Conservation (phyloP, 164 flowering plant species). For the Liquidambar formosana region DNA sequence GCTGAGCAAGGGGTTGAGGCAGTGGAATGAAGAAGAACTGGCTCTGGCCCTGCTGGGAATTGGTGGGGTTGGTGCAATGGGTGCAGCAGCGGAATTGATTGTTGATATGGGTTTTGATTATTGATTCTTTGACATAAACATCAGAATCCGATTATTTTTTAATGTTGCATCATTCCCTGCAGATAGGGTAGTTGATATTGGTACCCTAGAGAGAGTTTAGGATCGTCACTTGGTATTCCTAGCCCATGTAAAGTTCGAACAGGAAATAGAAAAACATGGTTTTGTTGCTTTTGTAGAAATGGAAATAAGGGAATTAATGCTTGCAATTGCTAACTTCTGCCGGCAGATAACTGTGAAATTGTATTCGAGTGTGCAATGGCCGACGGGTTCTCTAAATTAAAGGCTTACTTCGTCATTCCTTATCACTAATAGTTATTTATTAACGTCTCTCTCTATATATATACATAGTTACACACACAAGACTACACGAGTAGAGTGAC, state of each 20-base stretch:
- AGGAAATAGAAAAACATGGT: neutral
- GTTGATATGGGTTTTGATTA: constrained; percentile 27
- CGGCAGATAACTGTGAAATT: no score
- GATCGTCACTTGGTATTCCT: neutral
- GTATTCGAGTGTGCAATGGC: no score
- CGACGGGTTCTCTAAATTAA: no score
- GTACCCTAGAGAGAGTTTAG: neutral
- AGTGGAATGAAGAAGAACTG: constrained; percentile 85
- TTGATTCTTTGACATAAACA: neutral
- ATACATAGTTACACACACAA: no score
- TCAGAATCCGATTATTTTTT: no score
- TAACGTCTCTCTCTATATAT: no score
- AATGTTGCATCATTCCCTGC: neutral
- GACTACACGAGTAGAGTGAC: no score
- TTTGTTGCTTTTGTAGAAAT: neutral
- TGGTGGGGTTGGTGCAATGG: constrained; percentile 73
- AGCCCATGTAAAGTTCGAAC: neutral
- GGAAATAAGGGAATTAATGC: no score
- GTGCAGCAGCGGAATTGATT: constrained; percentile 81
- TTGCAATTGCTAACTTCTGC: no score
- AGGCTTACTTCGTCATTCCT: no score
- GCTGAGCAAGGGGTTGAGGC: constrained; percentile 71
- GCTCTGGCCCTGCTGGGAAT: constrained; percentile 68
- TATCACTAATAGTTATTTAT: no score
- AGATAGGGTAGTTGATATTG: neutral